Conservation (phyloP, 495 filamentous ascomycete species). For the Hyaloscypha finlandica region DNA sequence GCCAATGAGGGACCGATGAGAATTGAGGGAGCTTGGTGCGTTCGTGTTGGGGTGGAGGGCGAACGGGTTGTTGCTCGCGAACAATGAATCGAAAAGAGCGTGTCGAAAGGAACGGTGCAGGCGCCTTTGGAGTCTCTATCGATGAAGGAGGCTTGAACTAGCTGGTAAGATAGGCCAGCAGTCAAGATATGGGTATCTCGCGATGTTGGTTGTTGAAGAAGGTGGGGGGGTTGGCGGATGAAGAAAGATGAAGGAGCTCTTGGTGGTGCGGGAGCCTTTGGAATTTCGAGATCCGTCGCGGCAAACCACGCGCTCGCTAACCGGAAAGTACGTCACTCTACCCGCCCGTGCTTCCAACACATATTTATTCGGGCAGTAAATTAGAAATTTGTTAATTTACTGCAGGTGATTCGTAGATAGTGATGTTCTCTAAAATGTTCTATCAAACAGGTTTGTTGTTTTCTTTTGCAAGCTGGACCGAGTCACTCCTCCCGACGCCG, state of each 20-base stretch:
- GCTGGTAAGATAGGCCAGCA: constrained; percentile 20
- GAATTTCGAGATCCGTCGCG: constrained; percentile 17
- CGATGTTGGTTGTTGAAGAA: constrained; percentile 18
- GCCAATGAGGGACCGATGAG: neutral
- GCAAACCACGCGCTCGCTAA: constrained; percentile 5
- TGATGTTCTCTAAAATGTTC: neutral
- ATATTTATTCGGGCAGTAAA: neutral
- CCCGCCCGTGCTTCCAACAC: constrained; percentile 1
- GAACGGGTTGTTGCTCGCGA: constrained; percentile 7
- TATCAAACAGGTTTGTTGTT: neutral
- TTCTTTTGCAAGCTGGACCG: no score
- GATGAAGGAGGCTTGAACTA: constrained; percentile 12
- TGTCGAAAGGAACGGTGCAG: constrained; percentile 36
- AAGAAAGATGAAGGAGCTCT: constrained; percentile 14
- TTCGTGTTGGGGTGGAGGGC: neutral
- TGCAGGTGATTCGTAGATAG: neutral
- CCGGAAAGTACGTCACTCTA: constrained; percentile 14
- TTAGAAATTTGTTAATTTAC: neutral
- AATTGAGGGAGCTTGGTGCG: constrained; percentile 11
- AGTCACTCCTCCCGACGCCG: no score
- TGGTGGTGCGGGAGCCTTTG: neutral
- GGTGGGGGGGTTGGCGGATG: constrained; percentile 14
- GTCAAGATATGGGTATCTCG: constrained; percentile 13
- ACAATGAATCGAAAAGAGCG: constrained; percentile 29
- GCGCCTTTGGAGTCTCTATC: constrained; percentile 31